Evolutionary conservation across 176 grass and related monocot species (phyloP).

Genomic region (Oryza meridionalis): DNA sequence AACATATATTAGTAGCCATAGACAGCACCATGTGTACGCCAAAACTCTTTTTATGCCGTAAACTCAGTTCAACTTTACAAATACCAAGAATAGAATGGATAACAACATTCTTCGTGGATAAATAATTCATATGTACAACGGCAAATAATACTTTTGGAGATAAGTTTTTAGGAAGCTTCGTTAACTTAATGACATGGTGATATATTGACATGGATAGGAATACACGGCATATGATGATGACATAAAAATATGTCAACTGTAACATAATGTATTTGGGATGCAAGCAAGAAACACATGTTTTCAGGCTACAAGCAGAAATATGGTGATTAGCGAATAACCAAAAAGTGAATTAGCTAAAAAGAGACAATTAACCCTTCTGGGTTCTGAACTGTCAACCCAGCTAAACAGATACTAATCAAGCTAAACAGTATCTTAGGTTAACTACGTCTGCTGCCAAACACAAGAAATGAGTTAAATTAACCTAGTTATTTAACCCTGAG

Average conservation of each 20-base stretch:
- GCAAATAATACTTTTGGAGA: constrained; percentile 16
- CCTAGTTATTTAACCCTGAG: constrained; percentile 22
- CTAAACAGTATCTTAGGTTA: background rate
- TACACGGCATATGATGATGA: background rate
- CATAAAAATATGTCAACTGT: background rate
- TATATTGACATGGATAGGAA: background rate
- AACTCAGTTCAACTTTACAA: background rate
- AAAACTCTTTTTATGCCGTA: background rate
- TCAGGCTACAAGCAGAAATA: background rate
- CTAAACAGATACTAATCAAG: constrained; percentile 3
- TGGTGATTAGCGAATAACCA: background rate
- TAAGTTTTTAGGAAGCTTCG: background rate
- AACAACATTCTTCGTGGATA: constrained; percentile 13
- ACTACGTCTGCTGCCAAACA: constrained; percentile 27
- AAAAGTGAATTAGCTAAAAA: constrained; percentile 9
- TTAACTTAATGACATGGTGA: background rate
- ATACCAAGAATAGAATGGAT: background rate
- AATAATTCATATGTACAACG: constrained; percentile 13
- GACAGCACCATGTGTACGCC: background rate
- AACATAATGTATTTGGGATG: background rate
- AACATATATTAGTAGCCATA: background rate
- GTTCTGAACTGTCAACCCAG: constrained; percentile 15
- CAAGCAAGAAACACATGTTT: background rate
- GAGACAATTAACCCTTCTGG: background rate
- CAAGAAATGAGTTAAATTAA: constrained; percentile 26